These are phyloP conservation scores for Thecamonas trahens DNA, from an alignment of 78 protist genomes.

Conservation along the genomic window DNA sequence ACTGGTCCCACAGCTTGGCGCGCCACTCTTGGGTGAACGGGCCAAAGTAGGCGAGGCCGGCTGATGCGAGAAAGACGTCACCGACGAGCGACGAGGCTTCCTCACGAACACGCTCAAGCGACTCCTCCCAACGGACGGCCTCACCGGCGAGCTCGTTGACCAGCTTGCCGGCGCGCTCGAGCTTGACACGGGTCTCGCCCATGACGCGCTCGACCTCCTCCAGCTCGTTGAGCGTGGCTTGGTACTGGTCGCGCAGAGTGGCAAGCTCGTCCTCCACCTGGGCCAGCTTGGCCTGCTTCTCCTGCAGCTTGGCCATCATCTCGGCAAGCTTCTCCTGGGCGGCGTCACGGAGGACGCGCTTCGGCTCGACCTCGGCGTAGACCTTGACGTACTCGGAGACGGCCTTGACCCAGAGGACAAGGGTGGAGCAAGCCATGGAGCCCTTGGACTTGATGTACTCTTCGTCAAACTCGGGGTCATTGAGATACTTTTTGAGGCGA, in stretches of 20 bases:
- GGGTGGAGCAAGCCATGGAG: slow-evolving; percentile 54
- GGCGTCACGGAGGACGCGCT: slow-evolving; percentile 4
- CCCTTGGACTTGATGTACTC: slow-evolving; percentile 32
- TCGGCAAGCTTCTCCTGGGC: slow-evolving; percentile 32
- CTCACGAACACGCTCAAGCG: slow-evolving; percentile 8
- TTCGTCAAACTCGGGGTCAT: slow-evolving; percentile 35
- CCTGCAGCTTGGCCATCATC: slow-evolving; percentile 18
- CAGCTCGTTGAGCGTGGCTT: background rate
- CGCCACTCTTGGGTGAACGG: slow-evolving; percentile 53
- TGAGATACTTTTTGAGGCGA: slow-evolving; percentile 8
- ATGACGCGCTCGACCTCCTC: slow-evolving; percentile 37
- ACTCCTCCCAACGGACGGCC: slow-evolving; percentile 40
- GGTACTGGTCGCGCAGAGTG: slow-evolving; percentile 6
- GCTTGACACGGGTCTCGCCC: slow-evolving; percentile 12
- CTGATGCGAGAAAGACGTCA: slow-evolving; percentile 59
- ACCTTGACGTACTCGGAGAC: slow-evolving; percentile 51
- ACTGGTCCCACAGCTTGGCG: background rate
- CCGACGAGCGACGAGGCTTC: slow-evolving; percentile 40
- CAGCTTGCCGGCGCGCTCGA: slow-evolving; percentile 69
- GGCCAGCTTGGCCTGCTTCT: slow-evolving; percentile 2
- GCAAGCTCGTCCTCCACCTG: slow-evolving; percentile 17
- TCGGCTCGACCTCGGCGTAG: slow-evolving; percentile 53
- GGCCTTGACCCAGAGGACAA: slow-evolving; percentile 83
- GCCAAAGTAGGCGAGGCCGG: slow-evolving; percentile 74
- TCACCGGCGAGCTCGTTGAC: slow-evolving; percentile 44